Conservation (phyloP, 2,329 filamentous ascomycete species). For the Lachnellula hyalina region DNA sequence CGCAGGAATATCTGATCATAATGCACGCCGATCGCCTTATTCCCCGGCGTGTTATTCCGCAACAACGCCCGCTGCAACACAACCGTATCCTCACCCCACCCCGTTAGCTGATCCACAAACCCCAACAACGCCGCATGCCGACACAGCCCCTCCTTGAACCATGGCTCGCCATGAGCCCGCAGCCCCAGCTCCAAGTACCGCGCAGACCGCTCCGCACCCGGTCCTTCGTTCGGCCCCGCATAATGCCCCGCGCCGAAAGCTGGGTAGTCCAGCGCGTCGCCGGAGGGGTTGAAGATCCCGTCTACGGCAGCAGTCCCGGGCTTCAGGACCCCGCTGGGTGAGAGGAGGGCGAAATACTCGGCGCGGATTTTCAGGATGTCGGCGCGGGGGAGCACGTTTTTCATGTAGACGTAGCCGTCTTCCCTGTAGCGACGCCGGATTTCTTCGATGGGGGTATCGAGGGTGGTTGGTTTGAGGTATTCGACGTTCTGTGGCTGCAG, state of each 20-base stretch:
- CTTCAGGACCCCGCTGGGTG: conserved; percentile 51
- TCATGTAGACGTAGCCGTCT: conserved; percentile 52
- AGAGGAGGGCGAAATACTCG: conserved; percentile 48
- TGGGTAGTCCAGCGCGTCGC: conserved; percentile 36
- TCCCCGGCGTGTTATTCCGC: conserved; percentile 45
- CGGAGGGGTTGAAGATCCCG: conserved; percentile 46
- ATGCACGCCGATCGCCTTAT: conserved; percentile 47
- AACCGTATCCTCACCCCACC: conserved; percentile 50
- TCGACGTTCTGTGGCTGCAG: conserved; percentile 3
- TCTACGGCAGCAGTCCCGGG: conserved; percentile 45
- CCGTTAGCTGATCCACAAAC: conserved; percentile 47
- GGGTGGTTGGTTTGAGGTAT: conserved; percentile 7
- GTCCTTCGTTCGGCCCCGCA: conserved; percentile 38
- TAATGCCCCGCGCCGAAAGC: conserved; percentile 49
- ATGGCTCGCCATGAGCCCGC: conserved; percentile 46
- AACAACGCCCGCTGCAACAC: conserved; percentile 46
- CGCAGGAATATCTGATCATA: conserved; percentile 50
- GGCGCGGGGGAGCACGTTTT: conserved; percentile 45
- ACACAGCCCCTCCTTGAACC: conserved; percentile 49
- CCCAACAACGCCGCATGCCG: conserved; percentile 41
- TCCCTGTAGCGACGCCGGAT: conserved; percentile 41
- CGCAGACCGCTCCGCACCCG: conserved; percentile 25
- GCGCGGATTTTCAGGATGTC: conserved; percentile 48
- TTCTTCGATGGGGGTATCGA: conserved; percentile 38
- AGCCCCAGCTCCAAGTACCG: conserved; percentile 46